Evolutionary conservation across 1,139 yeast species (phyloP).

Genomic region (Pichia sp.): DNA sequence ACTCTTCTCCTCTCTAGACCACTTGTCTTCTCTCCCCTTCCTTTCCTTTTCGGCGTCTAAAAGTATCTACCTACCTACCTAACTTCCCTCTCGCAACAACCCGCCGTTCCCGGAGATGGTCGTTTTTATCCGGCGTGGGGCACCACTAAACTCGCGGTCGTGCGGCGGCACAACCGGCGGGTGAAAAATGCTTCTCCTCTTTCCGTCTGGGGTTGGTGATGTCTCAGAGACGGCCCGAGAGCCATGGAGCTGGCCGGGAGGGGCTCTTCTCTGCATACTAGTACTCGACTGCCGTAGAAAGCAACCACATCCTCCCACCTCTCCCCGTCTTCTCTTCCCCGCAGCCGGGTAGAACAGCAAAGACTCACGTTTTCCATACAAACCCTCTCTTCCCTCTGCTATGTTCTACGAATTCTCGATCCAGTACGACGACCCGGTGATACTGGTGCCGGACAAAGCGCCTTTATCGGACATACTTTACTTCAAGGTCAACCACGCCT

Average conservation of each 20-base stretch:
- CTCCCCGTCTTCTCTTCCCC: background rate
- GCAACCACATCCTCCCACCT: background rate
- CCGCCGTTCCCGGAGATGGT: background rate
- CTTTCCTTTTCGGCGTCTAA: background rate
- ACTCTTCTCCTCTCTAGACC: background rate
- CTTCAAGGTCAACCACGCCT: constrained; percentile 12
- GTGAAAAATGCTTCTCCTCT: background rate
- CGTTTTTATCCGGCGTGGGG: background rate
- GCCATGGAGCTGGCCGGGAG: too few species aligned
- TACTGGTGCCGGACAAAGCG: constrained; percentile 3
- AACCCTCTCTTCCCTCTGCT: background rate
- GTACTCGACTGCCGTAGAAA: too few species aligned
- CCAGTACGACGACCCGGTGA: constrained; percentile 24
- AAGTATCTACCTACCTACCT: too few species aligned
- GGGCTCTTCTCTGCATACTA: too few species aligned
- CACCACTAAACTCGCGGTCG: background rate
- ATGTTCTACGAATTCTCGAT: constrained; percentile 27
- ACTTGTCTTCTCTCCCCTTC: background rate
- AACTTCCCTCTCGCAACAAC: background rate
- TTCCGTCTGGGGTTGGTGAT: background rate
- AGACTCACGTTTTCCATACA: background rate
- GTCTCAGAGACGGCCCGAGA: background rate
- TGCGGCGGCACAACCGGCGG: background rate
- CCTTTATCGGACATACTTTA: constrained; percentile 15
- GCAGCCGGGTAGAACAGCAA: background rate